A percentile compares a stretch with the other conserved stretches of the same genome.
These are phyloP conservation scores for Exophiala xenobiotica DNA, from an alignment of 2,329 filamentous ascomycete species.

Conservation along the genomic window DNA sequence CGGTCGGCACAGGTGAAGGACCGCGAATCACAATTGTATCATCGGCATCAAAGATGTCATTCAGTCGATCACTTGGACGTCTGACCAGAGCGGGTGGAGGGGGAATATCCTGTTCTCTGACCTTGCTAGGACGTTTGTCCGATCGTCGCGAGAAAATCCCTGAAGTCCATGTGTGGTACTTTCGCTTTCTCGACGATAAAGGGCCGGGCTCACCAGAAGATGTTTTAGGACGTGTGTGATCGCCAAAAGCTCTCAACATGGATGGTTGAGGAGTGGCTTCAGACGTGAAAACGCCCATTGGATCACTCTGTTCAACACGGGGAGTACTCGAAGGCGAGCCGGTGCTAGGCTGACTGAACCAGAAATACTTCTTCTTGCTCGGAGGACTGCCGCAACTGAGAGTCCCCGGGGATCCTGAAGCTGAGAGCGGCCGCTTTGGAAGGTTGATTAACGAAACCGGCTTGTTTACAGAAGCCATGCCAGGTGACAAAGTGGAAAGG, in stretches of 20 bases:
- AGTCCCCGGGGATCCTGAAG: slow-evolving; percentile 34
- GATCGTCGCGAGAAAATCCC: slow-evolving; percentile 52
- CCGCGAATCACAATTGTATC: slow-evolving; percentile 49
- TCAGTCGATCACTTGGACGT: slow-evolving; percentile 40
- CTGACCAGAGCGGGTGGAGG: slow-evolving; percentile 46
- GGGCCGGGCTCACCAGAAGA: slow-evolving; percentile 35
- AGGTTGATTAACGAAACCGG: slow-evolving; percentile 24
- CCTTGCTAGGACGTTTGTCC: slow-evolving; percentile 46
- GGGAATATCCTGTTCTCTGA: slow-evolving; percentile 41
- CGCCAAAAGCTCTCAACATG: slow-evolving; percentile 4
- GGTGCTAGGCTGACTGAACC: slow-evolving; percentile 34
- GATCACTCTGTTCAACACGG: slow-evolving; percentile 29
- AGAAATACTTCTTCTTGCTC: slow-evolving; percentile 33
- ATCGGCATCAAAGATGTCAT: slow-evolving; percentile 51
- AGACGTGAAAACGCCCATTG: slow-evolving; percentile 19
- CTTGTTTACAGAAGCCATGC: slow-evolving; percentile 34
- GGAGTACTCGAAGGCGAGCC: slow-evolving; percentile 36
- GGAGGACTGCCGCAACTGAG: slow-evolving; percentile 28
- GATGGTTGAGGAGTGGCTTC: slow-evolving; percentile 5
- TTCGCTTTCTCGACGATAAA: slow-evolving; percentile 62
- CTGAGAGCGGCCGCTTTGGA: slow-evolving; percentile 43
- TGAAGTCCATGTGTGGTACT: slow-evolving; percentile 65
- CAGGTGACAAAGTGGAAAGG: slow-evolving; percentile 23
- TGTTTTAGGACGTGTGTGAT: slow-evolving; percentile 29
- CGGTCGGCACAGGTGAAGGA: slow-evolving; percentile 31